These are phyloP conservation scores for Spirogloea muscicola DNA, from an alignment of 139 green algal species.

Conservation along the genomic window DNA sequence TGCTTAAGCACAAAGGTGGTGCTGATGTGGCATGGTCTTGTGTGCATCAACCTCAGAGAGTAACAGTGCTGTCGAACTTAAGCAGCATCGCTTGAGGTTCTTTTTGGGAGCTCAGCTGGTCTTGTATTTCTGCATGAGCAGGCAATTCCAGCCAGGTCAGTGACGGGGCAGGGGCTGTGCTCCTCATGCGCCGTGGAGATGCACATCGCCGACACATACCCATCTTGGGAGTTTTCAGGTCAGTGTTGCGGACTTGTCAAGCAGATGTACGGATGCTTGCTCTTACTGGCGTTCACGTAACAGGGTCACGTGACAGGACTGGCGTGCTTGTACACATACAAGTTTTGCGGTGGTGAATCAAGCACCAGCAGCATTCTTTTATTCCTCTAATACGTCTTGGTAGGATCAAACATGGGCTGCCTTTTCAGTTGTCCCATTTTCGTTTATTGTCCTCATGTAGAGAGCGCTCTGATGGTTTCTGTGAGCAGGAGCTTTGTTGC, in stretches of 20 bases:
- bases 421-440: neutral
- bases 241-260: neutral
- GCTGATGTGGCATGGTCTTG: no score
- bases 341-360: neutral
- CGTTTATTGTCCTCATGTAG: neutral
- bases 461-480: slow-evolving; percentile 9
- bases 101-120: no score
- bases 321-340: neutral
- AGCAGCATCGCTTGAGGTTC: no score
- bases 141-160: slow-evolving; percentile 77
- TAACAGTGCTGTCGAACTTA: no score
- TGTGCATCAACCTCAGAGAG: no score
- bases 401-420: neutral
- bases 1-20: no score
- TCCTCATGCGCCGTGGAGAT: slow-evolving; percentile 92
- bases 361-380: neutral
- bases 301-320: neutral
- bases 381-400: neutral
- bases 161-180: slow-evolving; percentile 82
- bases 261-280: neutral
- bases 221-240: slow-evolving; percentile 87
- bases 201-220: slow-evolving; percentile 73
- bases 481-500: slow-evolving; percentile 64
- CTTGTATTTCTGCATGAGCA: no score
- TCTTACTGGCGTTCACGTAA: neutral